Evolutionary conservation across 2,329 filamentous ascomycete genomes (phyloP).

Genomic region (Colletotrichum sansevieriae): DNA sequence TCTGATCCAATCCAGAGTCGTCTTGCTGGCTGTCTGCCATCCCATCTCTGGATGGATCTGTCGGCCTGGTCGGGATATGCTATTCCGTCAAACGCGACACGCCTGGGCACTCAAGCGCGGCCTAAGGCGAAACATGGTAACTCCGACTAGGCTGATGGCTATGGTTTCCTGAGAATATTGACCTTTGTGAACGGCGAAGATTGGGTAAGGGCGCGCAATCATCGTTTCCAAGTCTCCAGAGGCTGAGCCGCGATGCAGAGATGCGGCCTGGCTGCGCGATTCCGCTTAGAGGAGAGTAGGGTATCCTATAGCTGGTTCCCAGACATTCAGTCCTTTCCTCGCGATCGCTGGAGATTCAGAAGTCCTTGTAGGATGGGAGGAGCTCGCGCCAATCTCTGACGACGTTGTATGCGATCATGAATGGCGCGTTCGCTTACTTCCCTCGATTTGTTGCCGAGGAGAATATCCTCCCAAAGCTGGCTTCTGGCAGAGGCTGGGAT

Average conservation of each 20-base stretch:
- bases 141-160: slow-evolving; percentile 6
- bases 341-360: slow-evolving; percentile 29
- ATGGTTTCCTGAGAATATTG: neutral
- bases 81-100: slow-evolving; percentile 18
- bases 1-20: slow-evolving; percentile 19
- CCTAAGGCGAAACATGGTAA: slow-evolving; percentile 8
- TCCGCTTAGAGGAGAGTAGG: no score
- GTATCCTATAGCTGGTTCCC: no score
- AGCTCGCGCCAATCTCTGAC: slow-evolving; percentile 5
- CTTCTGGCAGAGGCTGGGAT: slow-evolving; percentile 41
- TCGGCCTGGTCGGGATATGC: slow-evolving; percentile 10
- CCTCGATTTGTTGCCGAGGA: slow-evolving; percentile 37
- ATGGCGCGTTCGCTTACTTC: slow-evolving; percentile 33
- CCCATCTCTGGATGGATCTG: slow-evolving; percentile 8
- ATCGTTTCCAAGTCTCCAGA: neutral
- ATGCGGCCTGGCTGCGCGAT: no score
- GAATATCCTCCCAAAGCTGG: slow-evolving; percentile 45
- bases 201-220: neutral
- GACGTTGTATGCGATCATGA: slow-evolving; percentile 23
- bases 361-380: slow-evolving; percentile 39
- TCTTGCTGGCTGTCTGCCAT: slow-evolving; percentile 24
- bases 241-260: neutral
- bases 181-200: neutral
- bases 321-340: neutral
- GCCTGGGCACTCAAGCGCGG: neutral